Evolutionary conservation across 306 rosid species (phyloP), one percentile per base, ranked within the genome.

Genomic region (Coriaria nepalensis): DNA sequence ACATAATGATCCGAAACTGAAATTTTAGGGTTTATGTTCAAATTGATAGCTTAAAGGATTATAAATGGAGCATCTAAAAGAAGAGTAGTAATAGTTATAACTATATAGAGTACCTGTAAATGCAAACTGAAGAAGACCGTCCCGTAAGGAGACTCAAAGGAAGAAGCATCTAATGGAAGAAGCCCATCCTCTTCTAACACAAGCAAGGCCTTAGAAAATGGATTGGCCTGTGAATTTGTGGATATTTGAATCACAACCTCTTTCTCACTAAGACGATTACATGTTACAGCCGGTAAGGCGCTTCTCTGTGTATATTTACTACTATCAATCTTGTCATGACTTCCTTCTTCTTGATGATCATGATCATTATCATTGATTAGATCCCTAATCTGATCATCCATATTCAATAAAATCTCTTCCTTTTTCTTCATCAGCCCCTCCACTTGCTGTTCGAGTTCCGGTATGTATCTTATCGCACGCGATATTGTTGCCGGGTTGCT

Each of bases 401-500:
- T 5, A 47, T 32, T 47, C 43, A 36, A 49, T 8, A 81, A 53
- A 8, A 78, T 72, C 51, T 62, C 83, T 40, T 71, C 82, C 54
- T 71, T 78, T 43, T 71, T 86, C 63, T 37, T 53, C 0, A 41
- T 47, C 15, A 81, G 70, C 33, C 45, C 79, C 51, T 76, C 66
- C 43, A 81, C 80, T 50, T 78, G 77, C 32, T 68, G 54, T 10
- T 76, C 77, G 6, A 86, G 66, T 59, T 78, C 80, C 2, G 88
- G 93, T 49, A 86, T 71, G 67, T 78, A 81, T 5, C 67, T 76
- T 13, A 81, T 32, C 4, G 67, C 90, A 5, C 59, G 58, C 0
- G 83, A 72, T 58, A 82, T 64, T 50, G 83, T 79, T 2, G 69
- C 55, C 0, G 90, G 96, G 45, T 70, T 73, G 63, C 90, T 86